phyloP scores from a whole-genome alignment of 148 eudicot genomes.

The Vaccinium darrowii region DNA sequence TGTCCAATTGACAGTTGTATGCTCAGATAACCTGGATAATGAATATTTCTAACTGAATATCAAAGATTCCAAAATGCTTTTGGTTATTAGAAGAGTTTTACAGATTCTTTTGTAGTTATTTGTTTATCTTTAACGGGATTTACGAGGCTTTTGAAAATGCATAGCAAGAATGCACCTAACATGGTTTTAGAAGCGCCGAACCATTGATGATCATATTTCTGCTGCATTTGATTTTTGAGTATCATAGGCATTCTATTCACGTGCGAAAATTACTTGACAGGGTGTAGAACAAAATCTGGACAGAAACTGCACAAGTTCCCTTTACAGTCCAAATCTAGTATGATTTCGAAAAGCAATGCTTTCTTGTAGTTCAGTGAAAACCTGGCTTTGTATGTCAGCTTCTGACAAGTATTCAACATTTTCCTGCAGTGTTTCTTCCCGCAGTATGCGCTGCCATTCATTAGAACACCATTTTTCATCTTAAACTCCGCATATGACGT shows the following conservation, averaged over 20 bases:
- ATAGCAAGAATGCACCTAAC: not conserved
- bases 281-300: constrained; percentile 68
- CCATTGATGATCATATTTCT: not conserved
- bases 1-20: not conserved
- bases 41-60: not conserved
- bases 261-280: constrained; percentile 29
- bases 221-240: not conserved
- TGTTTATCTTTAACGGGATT: not conserved
- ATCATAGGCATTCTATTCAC: not conserved
- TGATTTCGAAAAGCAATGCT: constrained; percentile 15
- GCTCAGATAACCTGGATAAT: not conserved
- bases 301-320: constrained; percentile 53
- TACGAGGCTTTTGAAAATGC: not conserved
- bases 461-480: constrained; percentile 71
- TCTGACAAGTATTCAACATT: constrained; percentile 18
- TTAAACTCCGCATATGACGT: constrained; percentile 90
- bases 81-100: not conserved
- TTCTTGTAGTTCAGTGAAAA: not conserved
- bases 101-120: not conserved
- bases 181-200: not conserved
- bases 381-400: not conserved
- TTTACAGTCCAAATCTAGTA: constrained; percentile 54
- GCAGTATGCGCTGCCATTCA: constrained; percentile 65
- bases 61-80: not conserved
- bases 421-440: constrained; percentile 89